These are phyloP conservation scores for Bipolaris oryzae DNA, from an alignment of 2,329 filamentous ascomycete species.

Conservation along the genomic window DNA sequence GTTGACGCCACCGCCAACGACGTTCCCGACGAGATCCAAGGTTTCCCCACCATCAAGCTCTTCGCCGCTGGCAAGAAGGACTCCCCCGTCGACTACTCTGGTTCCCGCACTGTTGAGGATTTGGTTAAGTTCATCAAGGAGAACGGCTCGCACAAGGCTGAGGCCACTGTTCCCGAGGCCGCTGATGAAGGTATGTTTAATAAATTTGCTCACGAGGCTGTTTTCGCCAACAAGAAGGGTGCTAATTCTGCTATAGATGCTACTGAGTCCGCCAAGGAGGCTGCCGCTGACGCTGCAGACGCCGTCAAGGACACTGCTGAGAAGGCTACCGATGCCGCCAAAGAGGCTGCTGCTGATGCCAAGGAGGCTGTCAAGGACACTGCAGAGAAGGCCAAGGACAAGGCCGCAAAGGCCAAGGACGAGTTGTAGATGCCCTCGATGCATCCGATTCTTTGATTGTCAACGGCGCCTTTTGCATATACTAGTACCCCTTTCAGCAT, in stretches of 20 bases:
- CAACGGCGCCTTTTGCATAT: conserved; percentile 18
- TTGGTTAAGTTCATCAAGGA: conserved; percentile 91
- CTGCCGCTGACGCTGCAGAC: conserved; percentile 43
- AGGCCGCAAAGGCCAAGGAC: conserved; percentile 60
- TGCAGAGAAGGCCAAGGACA: conserved; percentile 26
- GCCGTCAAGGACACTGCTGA: conserved; percentile 43
- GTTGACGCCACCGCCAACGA: conserved; percentile 96
- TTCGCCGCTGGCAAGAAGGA: conserved; percentile 90
- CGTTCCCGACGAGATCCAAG: conserved; percentile 93
- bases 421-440: conserved; percentile 69
- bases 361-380: conserved; percentile 21
- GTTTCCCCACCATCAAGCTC: conserved; percentile 99
- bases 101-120: conserved; percentile 88
- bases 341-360: conserved; percentile 19
- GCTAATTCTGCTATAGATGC: conserved; percentile 45
- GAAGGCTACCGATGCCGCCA: conserved; percentile 31
- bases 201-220: conserved; percentile 50
- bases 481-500: conserved; percentile 32
- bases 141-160: conserved; percentile 88
- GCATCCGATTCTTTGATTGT: conserved; percentile 20
- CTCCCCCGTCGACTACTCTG: conserved; percentile 82
- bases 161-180: conserved; percentile 57
- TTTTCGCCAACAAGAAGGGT: conserved; percentile 41
- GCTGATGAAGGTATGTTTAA: conserved; percentile 48
- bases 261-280: conserved; percentile 51